Evolutionary conservation across 805 yeast genomes (phyloP).

Genomic region (Groenewaldozyma salmanticensis): DNA sequence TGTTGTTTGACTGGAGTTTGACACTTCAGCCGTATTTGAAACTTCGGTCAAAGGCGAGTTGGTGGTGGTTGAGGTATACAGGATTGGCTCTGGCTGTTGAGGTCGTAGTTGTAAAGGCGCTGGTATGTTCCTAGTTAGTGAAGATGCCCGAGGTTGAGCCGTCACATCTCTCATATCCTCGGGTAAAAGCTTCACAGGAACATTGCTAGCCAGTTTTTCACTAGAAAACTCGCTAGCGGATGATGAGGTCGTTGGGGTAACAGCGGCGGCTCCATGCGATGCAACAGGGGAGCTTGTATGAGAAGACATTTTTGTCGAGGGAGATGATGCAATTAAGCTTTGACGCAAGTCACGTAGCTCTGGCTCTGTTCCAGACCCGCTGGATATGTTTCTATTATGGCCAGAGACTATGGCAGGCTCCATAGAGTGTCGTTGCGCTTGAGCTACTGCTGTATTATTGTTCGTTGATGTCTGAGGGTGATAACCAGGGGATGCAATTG

Average conservation of each 20-base stretch:
- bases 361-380: background rate
- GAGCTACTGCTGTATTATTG: background rate
- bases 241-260: background rate
- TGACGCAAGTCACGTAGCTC: background rate
- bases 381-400: background rate
- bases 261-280: background rate
- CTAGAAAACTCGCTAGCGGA: background rate
- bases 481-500: background rate
- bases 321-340: background rate
- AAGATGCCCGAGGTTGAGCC: background rate
- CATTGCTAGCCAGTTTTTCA: too few species aligned
- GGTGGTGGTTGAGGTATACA: background rate
- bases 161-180: too few species aligned
- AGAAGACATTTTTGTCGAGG: background rate
- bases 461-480: background rate
- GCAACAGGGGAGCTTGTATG: background rate
- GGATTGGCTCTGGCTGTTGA: background rate
- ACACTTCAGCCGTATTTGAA: background rate
- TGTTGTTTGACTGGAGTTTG: background rate
- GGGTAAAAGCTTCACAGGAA: background rate
- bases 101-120: background rate
- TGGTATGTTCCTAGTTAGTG: background rate
- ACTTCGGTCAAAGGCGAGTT: background rate
- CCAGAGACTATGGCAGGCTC: too few species aligned
- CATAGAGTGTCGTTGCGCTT: background rate